A percentile compares a stretch with the other conserved stretches of the same genome.
phyloP scores from a whole-genome alignment of 768 basidiomycete genomes.

The Paxillus ammoniavirescens region DNA sequence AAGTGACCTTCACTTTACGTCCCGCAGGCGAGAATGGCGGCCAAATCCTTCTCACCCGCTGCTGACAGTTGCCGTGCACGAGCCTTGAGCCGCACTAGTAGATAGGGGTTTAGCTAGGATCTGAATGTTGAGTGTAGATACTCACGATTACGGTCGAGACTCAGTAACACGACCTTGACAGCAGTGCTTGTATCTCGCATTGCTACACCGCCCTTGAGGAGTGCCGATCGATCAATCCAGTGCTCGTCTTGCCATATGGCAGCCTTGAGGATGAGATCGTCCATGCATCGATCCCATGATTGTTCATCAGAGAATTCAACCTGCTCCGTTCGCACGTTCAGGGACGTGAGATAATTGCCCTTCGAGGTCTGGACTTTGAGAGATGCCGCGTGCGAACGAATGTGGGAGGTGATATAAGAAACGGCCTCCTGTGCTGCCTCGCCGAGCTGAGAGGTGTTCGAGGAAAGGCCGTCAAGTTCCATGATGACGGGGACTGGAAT shows the following conservation, averaged over 20 bases:
- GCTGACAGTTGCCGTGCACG: conserved; percentile 83
- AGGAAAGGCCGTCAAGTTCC: conserved; percentile 90
- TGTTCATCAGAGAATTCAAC: conserved; percentile 61
- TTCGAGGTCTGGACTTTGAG: conserved; percentile 95
- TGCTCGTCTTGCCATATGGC: conserved; percentile 94
- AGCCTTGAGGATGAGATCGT: conserved; percentile 90
- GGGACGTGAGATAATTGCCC: conserved; percentile 87
- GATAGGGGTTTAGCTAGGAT: conserved; percentile 7
- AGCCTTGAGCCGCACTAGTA: conserved; percentile 83
- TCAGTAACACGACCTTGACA: conserved; percentile 85
- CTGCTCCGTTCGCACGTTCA: conserved; percentile 81
- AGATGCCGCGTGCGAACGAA: conserved; percentile 70
- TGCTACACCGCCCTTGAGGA: conserved; percentile 48
- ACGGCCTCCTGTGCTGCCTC: conserved; percentile 73
- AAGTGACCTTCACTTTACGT: conserved; percentile 14
- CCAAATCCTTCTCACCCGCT: conserved; percentile 84
- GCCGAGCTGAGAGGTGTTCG: conserved; percentile 64
- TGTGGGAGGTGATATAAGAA: conserved; percentile 67
- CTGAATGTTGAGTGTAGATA: conserved; percentile 22
- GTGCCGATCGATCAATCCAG: conserved; percentile 79
- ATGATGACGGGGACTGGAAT: conserved; percentile 94
- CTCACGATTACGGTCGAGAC: conserved; percentile 89
- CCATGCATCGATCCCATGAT: conserved; percentile 76
- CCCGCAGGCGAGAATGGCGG: conserved; percentile 52
- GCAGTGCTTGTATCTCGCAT: conserved; percentile 42